A percentile compares a stretch with the other conserved stretches of the same genome.
phyloP scores from a whole-genome alignment of 148 eudicot species.

The Rhododendron simsii region DNA sequence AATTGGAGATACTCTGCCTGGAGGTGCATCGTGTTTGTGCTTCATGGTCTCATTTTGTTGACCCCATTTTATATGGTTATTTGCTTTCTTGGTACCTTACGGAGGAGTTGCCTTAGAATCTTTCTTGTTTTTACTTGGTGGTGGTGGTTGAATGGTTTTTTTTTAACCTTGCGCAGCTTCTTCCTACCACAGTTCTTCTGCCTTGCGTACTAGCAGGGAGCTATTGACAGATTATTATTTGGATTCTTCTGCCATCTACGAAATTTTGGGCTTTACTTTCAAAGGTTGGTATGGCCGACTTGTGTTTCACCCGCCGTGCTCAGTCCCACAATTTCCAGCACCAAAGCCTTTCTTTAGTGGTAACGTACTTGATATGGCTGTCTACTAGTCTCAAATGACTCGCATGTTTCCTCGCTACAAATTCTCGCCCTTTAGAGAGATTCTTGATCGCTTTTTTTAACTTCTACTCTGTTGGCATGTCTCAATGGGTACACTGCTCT shows the following conservation, averaged over 20 bases:
- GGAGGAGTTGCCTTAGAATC: not conserved
- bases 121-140: not conserved
- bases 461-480: not conserved
- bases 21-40: not conserved
- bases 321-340: not conserved
- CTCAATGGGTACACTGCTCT: not conserved
- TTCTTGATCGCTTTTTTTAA: constrained; percentile 26
- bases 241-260: not conserved
- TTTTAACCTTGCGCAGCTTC: not conserved
- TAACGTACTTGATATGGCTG: not conserved
- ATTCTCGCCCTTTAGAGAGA: constrained; percentile 19
- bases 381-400: not conserved
- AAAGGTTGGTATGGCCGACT: constrained; percentile 26
- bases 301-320: constrained; percentile 5
- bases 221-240: too few relatives aligned
- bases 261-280: constrained; percentile 6
- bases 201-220: not conserved
- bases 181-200: not conserved
- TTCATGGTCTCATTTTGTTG: not conserved
- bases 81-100: not conserved
- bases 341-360: constrained; percentile 16
- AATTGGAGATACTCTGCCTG: not conserved
- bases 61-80: not conserved
- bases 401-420: too few relatives aligned
- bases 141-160: not conserved